Evolutionary conservation across 2,329 filamentous ascomycete species (phyloP).

Genomic region (Botryosphaeria dothidea): DNA sequence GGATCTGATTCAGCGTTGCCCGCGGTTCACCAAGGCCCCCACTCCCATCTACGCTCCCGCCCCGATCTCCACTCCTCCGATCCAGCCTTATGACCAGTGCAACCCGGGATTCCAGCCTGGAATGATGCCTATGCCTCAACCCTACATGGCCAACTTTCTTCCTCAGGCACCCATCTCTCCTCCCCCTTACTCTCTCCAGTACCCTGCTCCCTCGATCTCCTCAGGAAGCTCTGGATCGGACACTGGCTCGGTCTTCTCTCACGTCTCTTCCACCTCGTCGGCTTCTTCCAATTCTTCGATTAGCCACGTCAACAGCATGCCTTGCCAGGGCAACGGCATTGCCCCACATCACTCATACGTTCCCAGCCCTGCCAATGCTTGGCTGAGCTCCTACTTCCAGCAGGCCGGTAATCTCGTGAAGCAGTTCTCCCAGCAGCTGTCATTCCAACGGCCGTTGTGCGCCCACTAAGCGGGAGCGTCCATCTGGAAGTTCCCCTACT

Average conservation of each 20-base stretch:
- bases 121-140: slow-evolving; percentile 30
- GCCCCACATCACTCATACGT: slow-evolving; percentile 37
- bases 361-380: slow-evolving; percentile 35
- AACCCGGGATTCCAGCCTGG: slow-evolving; percentile 21
- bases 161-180: slow-evolving; percentile 32
- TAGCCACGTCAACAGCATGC: background rate
- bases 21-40: slow-evolving; percentile 62
- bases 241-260: slow-evolving; percentile 42
- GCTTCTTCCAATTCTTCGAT: slow-evolving; percentile 14
- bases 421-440: slow-evolving; percentile 32
- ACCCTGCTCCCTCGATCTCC: slow-evolving; percentile 31
- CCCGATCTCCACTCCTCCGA: slow-evolving; percentile 46
- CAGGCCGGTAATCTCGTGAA: slow-evolving; percentile 40
- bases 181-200: slow-evolving; percentile 25
- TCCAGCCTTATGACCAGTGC: slow-evolving; percentile 41
- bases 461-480: slow-evolving; percentile 32
- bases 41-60: slow-evolving; percentile 44
- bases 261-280: slow-evolving; percentile 34
- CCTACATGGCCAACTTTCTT: slow-evolving; percentile 34
- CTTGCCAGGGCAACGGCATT: slow-evolving; percentile 8
- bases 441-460: slow-evolving; percentile 41
- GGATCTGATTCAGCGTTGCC: slow-evolving; percentile 73
- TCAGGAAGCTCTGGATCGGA: slow-evolving; percentile 42
- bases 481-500: background rate
- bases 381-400: slow-evolving; percentile 43